Percentiles rank a stretch among this genome's conserved stretches.
These are phyloP conservation scores for Geotrichum citri-aurantii DNA, from an alignment of 1,139 yeast genomes.

Conservation along the genomic window DNA sequence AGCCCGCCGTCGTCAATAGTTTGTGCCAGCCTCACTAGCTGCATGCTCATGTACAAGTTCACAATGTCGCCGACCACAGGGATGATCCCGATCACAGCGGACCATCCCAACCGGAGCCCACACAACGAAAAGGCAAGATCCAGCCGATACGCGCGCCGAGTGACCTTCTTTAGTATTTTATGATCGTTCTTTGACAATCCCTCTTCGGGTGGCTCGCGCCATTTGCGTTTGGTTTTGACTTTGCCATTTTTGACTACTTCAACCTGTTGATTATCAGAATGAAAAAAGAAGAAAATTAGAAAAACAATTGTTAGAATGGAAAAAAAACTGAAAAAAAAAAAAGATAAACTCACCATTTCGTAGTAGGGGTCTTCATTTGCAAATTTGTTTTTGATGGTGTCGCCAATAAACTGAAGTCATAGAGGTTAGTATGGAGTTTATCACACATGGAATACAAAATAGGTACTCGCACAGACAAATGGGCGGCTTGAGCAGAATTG, in stretches of 20 bases:
- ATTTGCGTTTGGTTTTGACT: constrained; percentile 24
- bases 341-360: constrained; percentile 3
- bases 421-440: not conserved
- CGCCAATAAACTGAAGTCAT: not conserved
- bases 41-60: constrained; percentile 47
- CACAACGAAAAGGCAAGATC: constrained; percentile 59
- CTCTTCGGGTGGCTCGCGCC: constrained; percentile 43
- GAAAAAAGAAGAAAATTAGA: not conserved
- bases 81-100: constrained; percentile 61
- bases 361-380: constrained; percentile 11
- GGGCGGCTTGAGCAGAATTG: not conserved
- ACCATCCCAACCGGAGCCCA: constrained; percentile 68
- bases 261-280: constrained; percentile 1
- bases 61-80: constrained; percentile 59
- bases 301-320: not conserved
- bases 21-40: constrained; percentile 47
- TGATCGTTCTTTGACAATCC: constrained; percentile 53
- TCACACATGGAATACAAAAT: not conserved
- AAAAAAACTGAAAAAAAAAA: not conserved
- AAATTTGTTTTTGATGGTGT: constrained; percentile 1
- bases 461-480: not conserved
- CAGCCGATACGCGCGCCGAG: constrained; percentile 53
- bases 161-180: constrained; percentile 48
- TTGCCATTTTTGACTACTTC: constrained; percentile 27
- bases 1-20: constrained; percentile 56